Evolutionary conservation across 2,329 filamentous ascomycete genomes (phyloP).

Genomic region (Talaromyces sp.): DNA sequence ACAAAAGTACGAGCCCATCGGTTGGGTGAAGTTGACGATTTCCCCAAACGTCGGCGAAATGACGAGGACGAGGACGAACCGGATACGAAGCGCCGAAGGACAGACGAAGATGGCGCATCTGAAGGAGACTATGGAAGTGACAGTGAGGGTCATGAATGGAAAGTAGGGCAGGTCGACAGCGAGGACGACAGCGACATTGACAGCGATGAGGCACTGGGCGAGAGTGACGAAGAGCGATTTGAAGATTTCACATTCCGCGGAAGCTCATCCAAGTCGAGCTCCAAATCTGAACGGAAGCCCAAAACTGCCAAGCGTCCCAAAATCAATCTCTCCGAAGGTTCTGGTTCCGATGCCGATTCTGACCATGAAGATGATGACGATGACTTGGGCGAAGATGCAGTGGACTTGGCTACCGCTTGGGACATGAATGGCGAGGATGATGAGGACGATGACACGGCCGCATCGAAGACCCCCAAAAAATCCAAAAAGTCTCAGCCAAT

Average conservation of each 20-base stretch:
- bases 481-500: slow-evolving; percentile 28
- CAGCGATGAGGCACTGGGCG: slow-evolving; percentile 80
- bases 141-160: slow-evolving; percentile 83
- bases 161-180: slow-evolving; percentile 66
- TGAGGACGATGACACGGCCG: slow-evolving; percentile 32
- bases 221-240: slow-evolving; percentile 83
- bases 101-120: slow-evolving; percentile 46
- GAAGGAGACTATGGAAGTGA: slow-evolving; percentile 74
- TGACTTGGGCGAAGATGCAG: slow-evolving; percentile 62
- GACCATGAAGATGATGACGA: slow-evolving; percentile 51
- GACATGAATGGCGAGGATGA: slow-evolving; percentile 55
- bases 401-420: slow-evolving; percentile 62
- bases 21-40: slow-evolving; percentile 58
- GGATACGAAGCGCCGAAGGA: slow-evolving; percentile 47
- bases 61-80: slow-evolving; percentile 43
- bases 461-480: slow-evolving; percentile 30
- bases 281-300: slow-evolving; percentile 37
- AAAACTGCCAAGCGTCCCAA: slow-evolving; percentile 32
- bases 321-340: slow-evolving; percentile 53
- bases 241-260: slow-evolving; percentile 71
- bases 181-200: slow-evolving; percentile 69
- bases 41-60: slow-evolving; percentile 44
- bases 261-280: slow-evolving; percentile 48
- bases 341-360: slow-evolving; percentile 41
- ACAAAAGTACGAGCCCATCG: slow-evolving; percentile 57